These are phyloP conservation scores for Aquilaria agallochum DNA, from an alignment of 441 rosid genomes.

Conservation along the genomic window DNA sequence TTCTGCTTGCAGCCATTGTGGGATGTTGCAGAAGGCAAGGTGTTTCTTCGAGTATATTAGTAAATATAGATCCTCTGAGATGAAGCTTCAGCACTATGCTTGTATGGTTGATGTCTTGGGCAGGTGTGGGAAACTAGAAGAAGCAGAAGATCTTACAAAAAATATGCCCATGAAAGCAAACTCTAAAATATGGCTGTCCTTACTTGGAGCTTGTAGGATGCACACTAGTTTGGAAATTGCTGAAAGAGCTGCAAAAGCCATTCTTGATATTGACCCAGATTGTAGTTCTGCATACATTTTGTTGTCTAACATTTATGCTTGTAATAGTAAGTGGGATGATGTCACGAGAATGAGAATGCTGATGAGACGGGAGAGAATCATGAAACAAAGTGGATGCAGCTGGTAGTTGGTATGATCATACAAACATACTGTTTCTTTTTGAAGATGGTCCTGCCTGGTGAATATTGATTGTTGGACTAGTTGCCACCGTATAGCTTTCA, in stretches of 20 bases:
- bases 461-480: constrained; percentile 24
- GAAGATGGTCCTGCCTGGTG: constrained; percentile 45
- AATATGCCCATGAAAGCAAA: constrained; percentile 40
- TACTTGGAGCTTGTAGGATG: constrained; percentile 56
- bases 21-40: constrained; percentile 44
- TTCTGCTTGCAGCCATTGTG: constrained; percentile 57
- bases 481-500: no score
- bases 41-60: constrained; percentile 33
- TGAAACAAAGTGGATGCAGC: constrained; percentile 51
- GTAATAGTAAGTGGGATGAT: constrained; percentile 46
- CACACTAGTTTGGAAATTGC: constrained; percentile 38
- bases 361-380: constrained; percentile 44
- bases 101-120: constrained; percentile 59
- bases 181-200: constrained; percentile 46
- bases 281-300: constrained; percentile 50
- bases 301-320: constrained; percentile 52
- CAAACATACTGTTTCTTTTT: constrained; percentile 50
- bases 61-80: constrained; percentile 18
- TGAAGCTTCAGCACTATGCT: constrained; percentile 46
- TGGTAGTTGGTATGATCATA: constrained; percentile 56
- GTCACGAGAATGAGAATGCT: constrained; percentile 38
- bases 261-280: constrained; percentile 34
- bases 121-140: constrained; percentile 43
- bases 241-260: constrained; percentile 39
- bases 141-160: constrained; percentile 45